Evolutionary conservation across 768 basidiomycete genomes (phyloP).

Genomic region (Pluteus cervinus): DNA sequence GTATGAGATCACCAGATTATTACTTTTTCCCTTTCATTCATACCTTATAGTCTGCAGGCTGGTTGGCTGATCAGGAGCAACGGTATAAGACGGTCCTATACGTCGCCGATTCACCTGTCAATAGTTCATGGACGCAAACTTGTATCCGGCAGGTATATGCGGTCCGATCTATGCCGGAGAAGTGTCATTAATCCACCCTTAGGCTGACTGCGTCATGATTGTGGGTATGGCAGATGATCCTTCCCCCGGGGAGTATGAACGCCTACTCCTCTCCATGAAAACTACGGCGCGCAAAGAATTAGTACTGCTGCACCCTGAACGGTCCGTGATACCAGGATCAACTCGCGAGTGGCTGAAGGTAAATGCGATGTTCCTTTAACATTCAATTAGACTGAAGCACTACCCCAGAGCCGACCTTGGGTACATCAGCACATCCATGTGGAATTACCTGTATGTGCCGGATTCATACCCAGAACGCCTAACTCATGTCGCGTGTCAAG

Average conservation of each 20-base stretch:
- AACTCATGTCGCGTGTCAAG: conserved; percentile 29
- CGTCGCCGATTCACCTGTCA: conserved; percentile 92
- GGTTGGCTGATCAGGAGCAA: conserved; percentile 96
- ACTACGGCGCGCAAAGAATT: conserved; percentile 98
- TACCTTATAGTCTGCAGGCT: conserved; percentile 42
- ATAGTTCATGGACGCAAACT: conserved; percentile 96
- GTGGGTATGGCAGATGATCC: conserved; percentile 94
- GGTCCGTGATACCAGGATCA: conserved; percentile 82
- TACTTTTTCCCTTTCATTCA: neutral
- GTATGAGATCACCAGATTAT: neutral
- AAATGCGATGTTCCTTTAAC: neutral
- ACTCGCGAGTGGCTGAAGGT: conserved; percentile 97
- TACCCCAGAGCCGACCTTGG: conserved; percentile 82
- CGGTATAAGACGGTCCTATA: conserved; percentile 91
- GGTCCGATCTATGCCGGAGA: neutral
- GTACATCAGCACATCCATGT: conserved; percentile 94
- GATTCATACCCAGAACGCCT: conserved; percentile 2
- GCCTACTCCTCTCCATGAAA: conserved; percentile 89
- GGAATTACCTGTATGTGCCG: conserved; percentile 64
- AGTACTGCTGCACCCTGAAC: conserved; percentile 87
- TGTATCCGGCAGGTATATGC: conserved; percentile 81
- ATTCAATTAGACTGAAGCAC: conserved; percentile 5
- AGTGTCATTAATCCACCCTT: neutral
- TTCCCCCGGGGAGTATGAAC: conserved; percentile 88
- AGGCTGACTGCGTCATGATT: conserved; percentile 93